phyloP scores from a whole-genome alignment of 805 yeast genomes.

The Yarrowia sp. region DNA sequence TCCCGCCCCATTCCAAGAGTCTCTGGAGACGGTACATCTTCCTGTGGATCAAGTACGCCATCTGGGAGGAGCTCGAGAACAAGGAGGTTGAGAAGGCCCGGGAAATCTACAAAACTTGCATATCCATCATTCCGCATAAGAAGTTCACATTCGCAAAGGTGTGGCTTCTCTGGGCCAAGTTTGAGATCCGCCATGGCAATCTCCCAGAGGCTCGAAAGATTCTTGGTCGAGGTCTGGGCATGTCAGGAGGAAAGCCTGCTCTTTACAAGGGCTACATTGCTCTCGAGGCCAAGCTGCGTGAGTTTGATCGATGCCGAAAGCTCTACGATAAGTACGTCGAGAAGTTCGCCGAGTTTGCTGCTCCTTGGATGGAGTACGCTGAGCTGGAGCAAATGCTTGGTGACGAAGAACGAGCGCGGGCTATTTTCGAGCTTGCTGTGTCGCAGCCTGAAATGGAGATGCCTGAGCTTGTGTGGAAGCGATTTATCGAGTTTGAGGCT shows the following conservation, averaged over 20 bases:
- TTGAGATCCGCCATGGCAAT: conserved; percentile 62
- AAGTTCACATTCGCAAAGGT: conserved; percentile 64
- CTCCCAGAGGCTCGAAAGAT: conserved; percentile 59
- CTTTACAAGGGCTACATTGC: conserved; percentile 63
- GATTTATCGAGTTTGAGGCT: conserved; percentile 57
- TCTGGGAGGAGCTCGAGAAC: conserved; percentile 55
- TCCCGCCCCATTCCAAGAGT: conserved; percentile 42
- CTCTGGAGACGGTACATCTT: conserved; percentile 69
- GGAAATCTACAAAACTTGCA: conserved; percentile 49
- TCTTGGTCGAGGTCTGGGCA: conserved; percentile 71
- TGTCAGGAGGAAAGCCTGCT: conserved; percentile 53
- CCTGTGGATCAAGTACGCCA: conserved; percentile 66
- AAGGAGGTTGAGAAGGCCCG: conserved; percentile 50
- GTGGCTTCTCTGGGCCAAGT: conserved; percentile 71
- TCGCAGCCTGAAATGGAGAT: conserved; percentile 35
- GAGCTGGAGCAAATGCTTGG: conserved; percentile 64
- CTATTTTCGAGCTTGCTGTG: conserved; percentile 56
- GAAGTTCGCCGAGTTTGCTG: conserved; percentile 42
- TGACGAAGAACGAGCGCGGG: conserved; percentile 67
- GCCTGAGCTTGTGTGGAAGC: conserved; percentile 40
- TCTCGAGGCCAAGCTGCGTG: conserved; percentile 65
- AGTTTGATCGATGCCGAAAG: conserved; percentile 75
- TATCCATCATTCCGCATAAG: conserved; percentile 55
- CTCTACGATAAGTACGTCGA: conserved; percentile 68
- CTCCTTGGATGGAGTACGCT: conserved; percentile 63